Conservation (phyloP, 768 basidiomycete species). For the Sarcodon sp. region DNA sequence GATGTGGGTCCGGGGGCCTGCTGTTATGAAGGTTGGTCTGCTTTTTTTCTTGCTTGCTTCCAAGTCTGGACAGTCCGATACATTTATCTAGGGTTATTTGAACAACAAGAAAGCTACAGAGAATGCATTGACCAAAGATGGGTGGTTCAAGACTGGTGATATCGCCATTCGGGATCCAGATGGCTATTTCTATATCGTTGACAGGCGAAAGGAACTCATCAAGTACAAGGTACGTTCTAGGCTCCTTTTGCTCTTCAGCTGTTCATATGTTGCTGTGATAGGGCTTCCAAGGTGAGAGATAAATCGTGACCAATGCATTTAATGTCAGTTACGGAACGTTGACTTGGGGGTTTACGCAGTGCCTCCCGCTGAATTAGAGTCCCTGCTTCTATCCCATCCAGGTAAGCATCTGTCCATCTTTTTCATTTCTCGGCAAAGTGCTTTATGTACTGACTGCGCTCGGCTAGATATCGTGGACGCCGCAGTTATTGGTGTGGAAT, state of each 20-base stretch:
- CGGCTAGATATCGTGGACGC: slow-evolving; percentile 43
- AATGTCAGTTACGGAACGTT: not conserved
- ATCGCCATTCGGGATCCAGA: slow-evolving; percentile 19
- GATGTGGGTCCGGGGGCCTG: slow-evolving; percentile 70
- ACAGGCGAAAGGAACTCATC: slow-evolving; percentile 17
- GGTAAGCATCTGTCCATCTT: slow-evolving; percentile 3
- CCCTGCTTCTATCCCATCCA: slow-evolving; percentile 22
- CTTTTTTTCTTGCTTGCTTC: no score
- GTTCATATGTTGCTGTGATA: not conserved
- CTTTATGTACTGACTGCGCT: no score
- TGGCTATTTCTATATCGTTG: slow-evolving; percentile 25
- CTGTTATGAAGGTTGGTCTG: slow-evolving; percentile 75
- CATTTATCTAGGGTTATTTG: slow-evolving; percentile 5
- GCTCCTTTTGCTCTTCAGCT: slow-evolving; percentile 10
- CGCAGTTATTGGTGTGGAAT: slow-evolving; percentile 69
- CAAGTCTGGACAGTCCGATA: no score
- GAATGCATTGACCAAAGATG: slow-evolving; percentile 21
- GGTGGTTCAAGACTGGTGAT: slow-evolving; percentile 36
- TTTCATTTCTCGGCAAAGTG: no score
- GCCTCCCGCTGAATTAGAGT: slow-evolving; percentile 30
- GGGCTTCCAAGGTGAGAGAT: not conserved
- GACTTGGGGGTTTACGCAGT: slow-evolving; percentile 11
- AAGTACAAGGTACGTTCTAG: slow-evolving; percentile 15
- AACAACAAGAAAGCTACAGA: slow-evolving; percentile 23
- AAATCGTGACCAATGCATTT: not conserved